Percentiles rank a stretch among this genome's conserved stretches.
Evolutionary conservation across 2,329 filamentous ascomycete species (phyloP).

Genomic region (Monosporascus sp.): DNA sequence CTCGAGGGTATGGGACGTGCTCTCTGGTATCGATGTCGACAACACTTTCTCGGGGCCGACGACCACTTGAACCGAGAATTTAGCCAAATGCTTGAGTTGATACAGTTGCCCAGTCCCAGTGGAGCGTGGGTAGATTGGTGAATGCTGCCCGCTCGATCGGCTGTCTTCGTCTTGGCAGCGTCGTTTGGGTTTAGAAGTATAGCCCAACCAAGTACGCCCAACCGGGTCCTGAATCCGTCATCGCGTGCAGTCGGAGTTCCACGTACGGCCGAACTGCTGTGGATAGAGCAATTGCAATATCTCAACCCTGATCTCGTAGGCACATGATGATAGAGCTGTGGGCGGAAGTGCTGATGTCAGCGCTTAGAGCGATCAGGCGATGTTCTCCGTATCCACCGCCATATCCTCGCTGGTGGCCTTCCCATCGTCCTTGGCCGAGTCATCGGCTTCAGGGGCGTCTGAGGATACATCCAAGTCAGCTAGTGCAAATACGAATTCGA

Average conservation of each 20-base stretch:
- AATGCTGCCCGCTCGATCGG: too few species aligned
- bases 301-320: too few species aligned
- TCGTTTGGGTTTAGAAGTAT: too few species aligned
- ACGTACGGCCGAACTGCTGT: too few species aligned
- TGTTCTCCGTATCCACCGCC: slow-evolving; percentile 18
- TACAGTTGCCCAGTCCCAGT: background rate
- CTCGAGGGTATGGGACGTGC: too few species aligned
- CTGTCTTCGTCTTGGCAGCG: too few species aligned
- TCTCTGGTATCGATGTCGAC: background rate
- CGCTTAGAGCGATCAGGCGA: slow-evolving; percentile 11
- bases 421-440: slow-evolving; percentile 1
- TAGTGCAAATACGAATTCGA: background rate
- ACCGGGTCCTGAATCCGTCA: too few species aligned
- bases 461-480: background rate
- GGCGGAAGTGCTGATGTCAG: background rate
- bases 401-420: slow-evolving; percentile 8
- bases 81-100: background rate
- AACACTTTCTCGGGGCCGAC: background rate
- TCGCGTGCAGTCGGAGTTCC: too few species aligned
- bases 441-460: slow-evolving; percentile 9
- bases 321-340: too few species aligned
- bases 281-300: too few species aligned
- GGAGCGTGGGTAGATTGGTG: too few species aligned
- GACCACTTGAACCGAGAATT: background rate
- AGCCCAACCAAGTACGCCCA: too few species aligned